Conservation (phyloP, 1,284 basidiomycete species). For the Cystobasidium slooffiae region DNA sequence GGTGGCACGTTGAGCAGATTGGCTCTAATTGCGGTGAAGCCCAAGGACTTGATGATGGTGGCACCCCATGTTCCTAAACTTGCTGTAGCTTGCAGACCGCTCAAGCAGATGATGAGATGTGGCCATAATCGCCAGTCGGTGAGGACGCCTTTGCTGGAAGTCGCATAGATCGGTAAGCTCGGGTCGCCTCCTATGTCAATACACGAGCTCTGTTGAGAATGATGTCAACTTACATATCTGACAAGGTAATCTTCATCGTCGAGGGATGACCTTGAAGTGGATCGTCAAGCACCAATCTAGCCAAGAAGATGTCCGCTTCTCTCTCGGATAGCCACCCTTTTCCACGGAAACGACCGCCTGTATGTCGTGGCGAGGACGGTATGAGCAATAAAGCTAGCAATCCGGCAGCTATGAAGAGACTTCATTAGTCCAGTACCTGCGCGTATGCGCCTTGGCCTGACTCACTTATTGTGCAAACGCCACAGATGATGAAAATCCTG, state of each 20-base stretch:
- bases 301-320: constrained; percentile 18
- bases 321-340: constrained; percentile 1
- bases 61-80: constrained; percentile 5
- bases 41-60: constrained; percentile 9
- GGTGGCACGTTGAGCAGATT: constrained; percentile 17
- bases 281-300: neutral
- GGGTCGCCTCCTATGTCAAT: no score
- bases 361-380: neutral
- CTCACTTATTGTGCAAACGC: constrained; percentile 7
- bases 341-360: neutral
- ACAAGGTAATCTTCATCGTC: constrained; percentile 5
- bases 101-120: constrained; percentile 8
- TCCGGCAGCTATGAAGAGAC: neutral
- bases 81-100: constrained; percentile 8
- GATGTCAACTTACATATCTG: neutral
- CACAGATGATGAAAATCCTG: constrained; percentile 28
- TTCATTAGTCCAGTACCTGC: no score
- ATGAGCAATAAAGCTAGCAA: constrained; percentile 10
- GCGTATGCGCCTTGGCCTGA: no score
- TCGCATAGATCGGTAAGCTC: neutral
- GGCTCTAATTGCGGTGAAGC: constrained; percentile 15
- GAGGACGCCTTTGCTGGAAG: neutral
- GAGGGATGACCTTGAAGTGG: constrained; percentile 9
- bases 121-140: constrained; percentile 13
- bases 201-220: no score